Evolutionary conservation across 2,329 filamentous ascomycete genomes (phyloP), one percentile per base, ranked within the genome.

Genomic region (Seiridium cupressi): DNA sequence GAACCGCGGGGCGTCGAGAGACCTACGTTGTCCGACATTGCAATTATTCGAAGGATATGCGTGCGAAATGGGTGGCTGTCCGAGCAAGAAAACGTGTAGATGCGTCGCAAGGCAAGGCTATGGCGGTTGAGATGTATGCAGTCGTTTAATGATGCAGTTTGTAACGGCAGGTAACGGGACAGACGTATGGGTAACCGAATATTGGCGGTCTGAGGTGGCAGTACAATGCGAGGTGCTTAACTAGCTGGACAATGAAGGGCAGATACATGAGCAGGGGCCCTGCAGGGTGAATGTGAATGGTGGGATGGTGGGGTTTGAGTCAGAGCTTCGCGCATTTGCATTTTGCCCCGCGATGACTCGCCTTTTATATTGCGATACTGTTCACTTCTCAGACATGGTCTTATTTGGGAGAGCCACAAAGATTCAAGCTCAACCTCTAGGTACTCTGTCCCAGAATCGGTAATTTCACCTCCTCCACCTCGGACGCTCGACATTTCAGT

Each of bases 1-100:
- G 91, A 96, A 67, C 95, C 95, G 70, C 95, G 89, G 3, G 95
- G 95, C 4, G 95, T 99, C 60, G 90, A 88, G 69, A 99, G 92
- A 60, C 95, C 96, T 71, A 99, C 95, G 79, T 99, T 99, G 66
- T 95, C 93, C 62, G 93, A 95, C 95, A 98, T 98, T 68, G 18
- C 18, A 26, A 26, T 26, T 26, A 26, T 26, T 26, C 18, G 18
- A 26, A 26, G 18, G 18, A 26, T 26, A 26, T 26, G 18, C 18
- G 18, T 26, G 18, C 18, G 18, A 26, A 26, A 26, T 26, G 18
- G 18, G 18, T 26, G 18, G 18, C 18, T 26, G 18, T 26, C 18
- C 18, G 18, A 26, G 18, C 18, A 31, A 5, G 47, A 11, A 31
- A 49, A 11, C 44, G 7, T 5, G 10, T 46, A 9, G 44, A 5